Evolutionary conservation across 805 yeast genomes (phyloP), one percentile per base, ranked within the genome.

Genomic region (Blastobotrys americana): DNA sequence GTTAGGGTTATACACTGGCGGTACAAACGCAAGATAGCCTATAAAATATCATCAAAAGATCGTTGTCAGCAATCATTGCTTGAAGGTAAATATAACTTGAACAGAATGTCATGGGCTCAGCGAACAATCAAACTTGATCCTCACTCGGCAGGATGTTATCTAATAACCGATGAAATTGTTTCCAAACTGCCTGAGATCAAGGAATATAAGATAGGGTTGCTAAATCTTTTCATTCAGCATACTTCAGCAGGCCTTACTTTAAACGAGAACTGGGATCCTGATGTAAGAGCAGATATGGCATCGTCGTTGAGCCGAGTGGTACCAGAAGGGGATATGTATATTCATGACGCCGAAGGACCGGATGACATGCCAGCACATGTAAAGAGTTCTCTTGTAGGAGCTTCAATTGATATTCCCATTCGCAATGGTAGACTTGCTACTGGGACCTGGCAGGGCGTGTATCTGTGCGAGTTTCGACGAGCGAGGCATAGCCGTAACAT

Each of bases 381-480:
- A 42, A 80, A 83, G 57, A 71, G 83, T 16, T 46, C 58, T 1
- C 42, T 76, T 39, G 72, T 81, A 6, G 93, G 94, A 16, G 81
- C 77, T 5, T 70, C 77, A 3, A 64, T 84, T 21, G 68, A 76
- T 3, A 76, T 84, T 36, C 94, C 94, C 1, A 83, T 84, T 40
- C 59, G 71, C 18, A 74, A 83, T 54, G 94, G 94, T 1, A 59
- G 68, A 27, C 64, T 84, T 44, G 81, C 80, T 1, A 70, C 80
- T 0, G 94, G 94, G 1, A 84, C 93, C 0, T 85, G 94, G 94
- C 94, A 84, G 59, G 94, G 93, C 0, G 73, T 85, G 35, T 84
- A 83, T 70, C 67, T 82, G 41, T 69, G 84, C 56, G 94, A 84
- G 59, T 84, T 85, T 63, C 71, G 94, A 55, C 69, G 70, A 38